Percentiles rank a stretch among this genome's conserved stretches.
These are phyloP conservation scores for Turritis glabra DNA, from an alignment of 345 rosid species.

Conservation along the genomic window DNA sequence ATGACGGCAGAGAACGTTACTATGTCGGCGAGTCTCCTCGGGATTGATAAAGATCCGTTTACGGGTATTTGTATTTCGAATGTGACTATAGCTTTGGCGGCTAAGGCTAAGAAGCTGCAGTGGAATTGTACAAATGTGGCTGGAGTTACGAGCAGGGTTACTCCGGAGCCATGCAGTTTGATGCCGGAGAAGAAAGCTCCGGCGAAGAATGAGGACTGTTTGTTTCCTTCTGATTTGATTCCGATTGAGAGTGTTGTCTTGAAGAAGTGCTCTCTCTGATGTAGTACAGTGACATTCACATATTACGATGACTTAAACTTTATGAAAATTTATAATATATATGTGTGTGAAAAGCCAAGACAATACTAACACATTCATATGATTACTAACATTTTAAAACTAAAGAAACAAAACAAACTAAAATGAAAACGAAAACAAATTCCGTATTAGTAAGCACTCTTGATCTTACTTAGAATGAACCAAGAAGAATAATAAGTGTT, in stretches of 20 bases:
- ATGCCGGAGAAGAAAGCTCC: slow-evolving; percentile 50
- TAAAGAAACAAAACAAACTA: no score
- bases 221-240: slow-evolving; percentile 57
- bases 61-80: slow-evolving; percentile 72
- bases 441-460: no score
- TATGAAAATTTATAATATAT: not conserved
- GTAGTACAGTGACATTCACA: not conserved
- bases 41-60: slow-evolving; percentile 50
- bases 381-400: no score
- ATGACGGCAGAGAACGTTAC: slow-evolving; percentile 63
- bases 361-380: no score
- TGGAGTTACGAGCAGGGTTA: slow-evolving; percentile 62
- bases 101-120: slow-evolving; percentile 44
- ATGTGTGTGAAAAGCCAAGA: no score
- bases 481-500: no score
- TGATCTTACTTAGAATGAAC: no score
- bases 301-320: not conserved
- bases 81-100: slow-evolving; percentile 47
- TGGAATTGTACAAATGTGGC: slow-evolving; percentile 74
- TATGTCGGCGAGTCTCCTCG: slow-evolving; percentile 48
- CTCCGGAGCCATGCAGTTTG: slow-evolving; percentile 52
- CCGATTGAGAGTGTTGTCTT: slow-evolving; percentile 59
- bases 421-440: no score
- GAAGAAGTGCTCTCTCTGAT: slow-evolving; percentile 45
- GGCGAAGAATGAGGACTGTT: slow-evolving; percentile 44